Evolutionary conservation across 2,329 filamentous ascomycete species (phyloP).

Genomic region (Spiromastix sp.): DNA sequence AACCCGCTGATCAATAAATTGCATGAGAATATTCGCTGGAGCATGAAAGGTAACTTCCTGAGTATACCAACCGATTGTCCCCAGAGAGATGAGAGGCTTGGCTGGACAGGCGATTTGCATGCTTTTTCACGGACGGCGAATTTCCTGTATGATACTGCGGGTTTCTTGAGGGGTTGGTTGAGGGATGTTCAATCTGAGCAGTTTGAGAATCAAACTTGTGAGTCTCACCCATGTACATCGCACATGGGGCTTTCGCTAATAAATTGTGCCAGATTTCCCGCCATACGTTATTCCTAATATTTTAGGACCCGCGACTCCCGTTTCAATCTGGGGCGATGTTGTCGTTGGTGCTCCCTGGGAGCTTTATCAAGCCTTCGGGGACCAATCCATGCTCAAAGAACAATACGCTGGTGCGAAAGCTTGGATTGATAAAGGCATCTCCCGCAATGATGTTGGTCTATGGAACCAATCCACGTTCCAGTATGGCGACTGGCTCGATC

Average conservation of each 20-base stretch:
- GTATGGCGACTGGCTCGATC: constrained; percentile 34
- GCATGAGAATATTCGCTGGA: constrained; percentile 46
- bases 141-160: too few species aligned
- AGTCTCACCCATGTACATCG: too few species aligned
- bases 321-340: constrained; percentile 30
- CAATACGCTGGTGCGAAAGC: constrained; percentile 27
- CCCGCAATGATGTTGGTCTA: constrained; percentile 21
- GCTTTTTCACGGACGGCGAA: too few species aligned
- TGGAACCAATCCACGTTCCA: constrained; percentile 27
- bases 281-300: constrained; percentile 24
- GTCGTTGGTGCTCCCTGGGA: constrained; percentile 27
- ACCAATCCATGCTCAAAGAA: constrained; percentile 22
- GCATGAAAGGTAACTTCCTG: constrained; percentile 50
- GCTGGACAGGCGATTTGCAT: constrained; percentile 45
- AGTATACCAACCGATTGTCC: constrained; percentile 49
- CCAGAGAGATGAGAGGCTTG: constrained; percentile 45
- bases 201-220: too few species aligned
- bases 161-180: too few species aligned
- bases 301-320: too few species aligned
- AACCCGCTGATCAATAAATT: constrained; percentile 43
- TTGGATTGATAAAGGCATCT: constrained; percentile 25
- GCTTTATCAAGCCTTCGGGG: constrained; percentile 25
- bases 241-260: too few species aligned
- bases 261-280: too few species aligned
- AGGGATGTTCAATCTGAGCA: too few species aligned